Evolutionary conservation across 208 protist genomes (phyloP).

Genomic region (Leishmania tropica): DNA sequence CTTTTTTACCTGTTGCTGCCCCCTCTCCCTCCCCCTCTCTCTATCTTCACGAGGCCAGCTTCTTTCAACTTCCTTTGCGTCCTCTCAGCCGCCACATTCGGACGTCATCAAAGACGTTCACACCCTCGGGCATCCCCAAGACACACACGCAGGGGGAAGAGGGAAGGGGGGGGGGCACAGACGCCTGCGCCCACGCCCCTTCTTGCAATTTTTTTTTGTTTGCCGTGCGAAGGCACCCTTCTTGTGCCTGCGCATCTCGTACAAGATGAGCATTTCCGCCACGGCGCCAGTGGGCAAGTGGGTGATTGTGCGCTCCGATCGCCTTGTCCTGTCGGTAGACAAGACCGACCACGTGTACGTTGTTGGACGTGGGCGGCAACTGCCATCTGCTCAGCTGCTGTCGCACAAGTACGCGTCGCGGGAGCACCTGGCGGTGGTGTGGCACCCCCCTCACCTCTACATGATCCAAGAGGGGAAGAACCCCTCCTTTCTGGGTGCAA

Average conservation of each 20-base stretch:
- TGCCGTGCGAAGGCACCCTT: background rate
- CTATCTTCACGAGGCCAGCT: background rate
- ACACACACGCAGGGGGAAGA: background rate
- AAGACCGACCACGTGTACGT: slow-evolving; percentile 37
- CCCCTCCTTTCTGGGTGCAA: slow-evolving; percentile 55
- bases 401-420: slow-evolving; percentile 64
- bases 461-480: slow-evolving; percentile 62
- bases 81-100: background rate
- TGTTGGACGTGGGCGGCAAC: slow-evolving; percentile 47
- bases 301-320: slow-evolving; percentile 68
- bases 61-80: background rate
- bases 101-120: background rate
- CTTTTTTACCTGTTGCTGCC: background rate
- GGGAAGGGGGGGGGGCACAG: background rate
- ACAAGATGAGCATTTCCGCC: background rate
- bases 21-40: background rate
- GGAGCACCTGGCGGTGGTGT: slow-evolving; percentile 59
- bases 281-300: slow-evolving; percentile 37
- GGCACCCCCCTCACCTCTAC: slow-evolving; percentile 40
- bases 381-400: slow-evolving; percentile 57
- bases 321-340: slow-evolving; percentile 41
- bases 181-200: background rate
- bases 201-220: background rate
- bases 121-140: background rate
- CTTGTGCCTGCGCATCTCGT: background rate